These are phyloP conservation scores for Lachancea thermotolerans DNA, from an alignment of 805 yeast genomes.

Conservation along the genomic window DNA sequence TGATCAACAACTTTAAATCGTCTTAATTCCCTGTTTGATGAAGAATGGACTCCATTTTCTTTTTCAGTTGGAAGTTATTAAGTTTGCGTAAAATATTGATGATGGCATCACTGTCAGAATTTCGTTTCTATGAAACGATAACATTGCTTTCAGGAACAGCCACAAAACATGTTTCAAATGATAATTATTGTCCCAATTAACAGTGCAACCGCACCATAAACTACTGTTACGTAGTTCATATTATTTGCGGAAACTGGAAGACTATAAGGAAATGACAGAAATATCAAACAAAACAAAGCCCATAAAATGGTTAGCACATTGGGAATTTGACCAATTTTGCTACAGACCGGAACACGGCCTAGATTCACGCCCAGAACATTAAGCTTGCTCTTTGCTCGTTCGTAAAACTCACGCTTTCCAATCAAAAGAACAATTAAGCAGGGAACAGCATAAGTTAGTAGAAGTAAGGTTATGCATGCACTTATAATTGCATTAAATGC, in stretches of 20 bases:
- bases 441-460: constrained; percentile 54
- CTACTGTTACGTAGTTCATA: constrained; percentile 52
- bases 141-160: too few species aligned
- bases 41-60: too few species aligned
- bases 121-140: too few species aligned
- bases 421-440: constrained; percentile 44
- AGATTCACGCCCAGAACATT: neutral
- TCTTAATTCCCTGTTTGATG: too few species aligned
- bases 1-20: too few species aligned
- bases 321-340: constrained; percentile 6
- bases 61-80: too few species aligned
- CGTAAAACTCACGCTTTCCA: constrained; percentile 29
- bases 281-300: constrained; percentile 43
- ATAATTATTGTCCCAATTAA: constrained; percentile 5
- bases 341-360: neutral
- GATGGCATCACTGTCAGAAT: too few species aligned
- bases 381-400: constrained; percentile 3
- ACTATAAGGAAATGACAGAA: constrained; percentile 46
- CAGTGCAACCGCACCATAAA: constrained; percentile 28
- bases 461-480: constrained; percentile 53
- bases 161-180: neutral
- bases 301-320: constrained; percentile 41
- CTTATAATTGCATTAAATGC: constrained; percentile 62
- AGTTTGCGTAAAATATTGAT: too few species aligned
- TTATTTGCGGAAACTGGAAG: constrained; percentile 45